These are phyloP conservation scores for Metschnikowia corniflorae DNA, from an alignment of 805 yeast species.

Conservation along the genomic window DNA sequence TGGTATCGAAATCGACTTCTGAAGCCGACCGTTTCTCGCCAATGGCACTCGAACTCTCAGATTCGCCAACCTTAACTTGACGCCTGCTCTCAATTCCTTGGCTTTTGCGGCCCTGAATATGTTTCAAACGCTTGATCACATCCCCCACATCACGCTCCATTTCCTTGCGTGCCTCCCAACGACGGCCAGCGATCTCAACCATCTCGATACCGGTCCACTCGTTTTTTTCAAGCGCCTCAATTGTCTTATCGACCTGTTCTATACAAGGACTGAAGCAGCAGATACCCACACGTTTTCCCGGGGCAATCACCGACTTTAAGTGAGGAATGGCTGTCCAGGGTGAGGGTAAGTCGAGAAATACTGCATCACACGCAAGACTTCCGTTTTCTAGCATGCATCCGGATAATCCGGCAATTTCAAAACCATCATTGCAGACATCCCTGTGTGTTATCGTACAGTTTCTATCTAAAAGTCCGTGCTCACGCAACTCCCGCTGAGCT, in stretches of 20 bases:
- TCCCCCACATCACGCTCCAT: slow-evolving; percentile 82
- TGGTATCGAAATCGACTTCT: slow-evolving; percentile 13
- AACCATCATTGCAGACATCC: slow-evolving; percentile 90
- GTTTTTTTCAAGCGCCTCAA: slow-evolving; percentile 62
- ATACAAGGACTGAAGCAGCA: slow-evolving; percentile 98
- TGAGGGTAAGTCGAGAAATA: slow-evolving; percentile 90
- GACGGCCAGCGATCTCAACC: slow-evolving; percentile 82
- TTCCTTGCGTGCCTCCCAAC: slow-evolving; percentile 86
- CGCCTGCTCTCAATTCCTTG: slow-evolving; percentile 61
- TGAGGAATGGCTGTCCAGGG: slow-evolving; percentile 96
- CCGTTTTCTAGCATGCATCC: slow-evolving; percentile 19
- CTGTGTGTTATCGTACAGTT: slow-evolving; percentile 76
- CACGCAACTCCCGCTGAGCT: slow-evolving; percentile 71
- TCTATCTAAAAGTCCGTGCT: slow-evolving; percentile 55
- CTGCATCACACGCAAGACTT: slow-evolving; percentile 58
- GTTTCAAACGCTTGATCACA: slow-evolving; percentile 70
- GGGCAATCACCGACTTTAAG: slow-evolving; percentile 55
- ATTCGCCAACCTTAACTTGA: slow-evolving; percentile 23
- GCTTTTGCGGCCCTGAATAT: slow-evolving; percentile 65
- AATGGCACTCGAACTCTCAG: background rate
- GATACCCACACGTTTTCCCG: slow-evolving; percentile 54
- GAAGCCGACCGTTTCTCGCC: slow-evolving; percentile 19
- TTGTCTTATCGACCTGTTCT: slow-evolving; percentile 90
- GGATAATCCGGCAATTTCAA: slow-evolving; percentile 46
- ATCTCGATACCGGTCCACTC: slow-evolving; percentile 89